Evolutionary conservation across 345 rosid species (phyloP), one percentile per base, ranked within the genome.

Genomic region (Ceriops decandra): DNA sequence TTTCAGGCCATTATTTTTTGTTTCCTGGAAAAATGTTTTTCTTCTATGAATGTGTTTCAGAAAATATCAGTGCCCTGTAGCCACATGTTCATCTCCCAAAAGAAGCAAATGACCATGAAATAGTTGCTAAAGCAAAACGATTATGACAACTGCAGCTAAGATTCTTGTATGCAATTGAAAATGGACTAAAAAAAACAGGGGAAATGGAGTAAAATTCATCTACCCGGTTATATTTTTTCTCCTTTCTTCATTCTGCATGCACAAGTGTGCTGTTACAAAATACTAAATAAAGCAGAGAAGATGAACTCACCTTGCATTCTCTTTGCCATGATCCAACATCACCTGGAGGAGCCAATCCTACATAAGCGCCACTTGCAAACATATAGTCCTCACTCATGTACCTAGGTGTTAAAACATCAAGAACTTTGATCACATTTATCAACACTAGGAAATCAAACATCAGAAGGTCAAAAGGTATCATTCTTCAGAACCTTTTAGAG

Each of bases 311-410:
- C 91, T 89, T 91, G 89, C 93, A 83, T 76, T 89, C 98, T 64
- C 78, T 84, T 79, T 92, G 91, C 98, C 98, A 92, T 42, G 95
- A 90, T 76, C 96, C 92, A 69, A 80, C 82, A 46, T 84, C 85
- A 62, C 96, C 98, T 36, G 90, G 91, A 42, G 79, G 80, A 53
- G 98, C 95, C 82, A 90, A 75, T 22, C 96, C 96, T 56, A 90
- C 88, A 81, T 80, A 85, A 62, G 96, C 92, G 62, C 95, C 86
- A 66, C 21, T 10, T 60, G 83, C 95, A 52, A 77, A 62, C 51
- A 88, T 76, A 60, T 61, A 59, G 32, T 74, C 84, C 13, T 83
- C 71, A 31, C 82, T 74, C 57, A 76, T 15, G 64, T 77, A 86
- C 89, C 97, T 93, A 74, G 5, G 66, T 63, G 69, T 26, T 21